These are phyloP conservation scores for Saccharomyces kudriavzevii DNA, from an alignment of 805 yeast genomes.

Conservation along the genomic window DNA sequence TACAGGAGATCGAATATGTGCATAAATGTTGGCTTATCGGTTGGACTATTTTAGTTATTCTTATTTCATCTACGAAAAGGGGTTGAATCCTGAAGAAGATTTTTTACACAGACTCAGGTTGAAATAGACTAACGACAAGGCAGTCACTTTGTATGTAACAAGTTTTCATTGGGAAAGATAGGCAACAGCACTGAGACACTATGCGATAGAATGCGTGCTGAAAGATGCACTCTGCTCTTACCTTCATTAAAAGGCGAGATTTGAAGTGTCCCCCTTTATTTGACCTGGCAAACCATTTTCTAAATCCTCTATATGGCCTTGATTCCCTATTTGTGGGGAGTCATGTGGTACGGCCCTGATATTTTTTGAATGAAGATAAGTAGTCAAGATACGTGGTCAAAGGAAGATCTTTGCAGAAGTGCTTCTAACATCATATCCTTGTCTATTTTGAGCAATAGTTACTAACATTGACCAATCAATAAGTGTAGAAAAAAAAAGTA, in stretches of 20 bases:
- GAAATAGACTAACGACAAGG: not conserved
- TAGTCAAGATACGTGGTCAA: not conserved
- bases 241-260: not conserved
- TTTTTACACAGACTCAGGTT: not conserved
- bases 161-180: not conserved
- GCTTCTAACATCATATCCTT: not conserved
- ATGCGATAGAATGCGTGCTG: not conserved
- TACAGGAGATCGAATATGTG: not conserved
- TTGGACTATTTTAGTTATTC: not conserved
- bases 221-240: not conserved
- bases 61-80: not conserved
- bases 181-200: not conserved
- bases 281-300: not conserved
- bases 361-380: not conserved
- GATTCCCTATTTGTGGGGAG: not conserved
- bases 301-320: not conserved
- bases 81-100: not conserved
- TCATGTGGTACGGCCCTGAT: not conserved
- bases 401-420: not conserved
- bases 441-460: not conserved
- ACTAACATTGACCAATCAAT: not conserved
- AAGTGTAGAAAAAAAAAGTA: slow-evolving; percentile 3
- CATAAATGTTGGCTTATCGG: not conserved
- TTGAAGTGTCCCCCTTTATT: not conserved
- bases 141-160: not conserved